Percentiles rank a stretch among this genome's conserved stretches.
phyloP scores from a whole-genome alignment of 129 eudicot genomes.

The Ambrosia artemisiifolia region DNA sequence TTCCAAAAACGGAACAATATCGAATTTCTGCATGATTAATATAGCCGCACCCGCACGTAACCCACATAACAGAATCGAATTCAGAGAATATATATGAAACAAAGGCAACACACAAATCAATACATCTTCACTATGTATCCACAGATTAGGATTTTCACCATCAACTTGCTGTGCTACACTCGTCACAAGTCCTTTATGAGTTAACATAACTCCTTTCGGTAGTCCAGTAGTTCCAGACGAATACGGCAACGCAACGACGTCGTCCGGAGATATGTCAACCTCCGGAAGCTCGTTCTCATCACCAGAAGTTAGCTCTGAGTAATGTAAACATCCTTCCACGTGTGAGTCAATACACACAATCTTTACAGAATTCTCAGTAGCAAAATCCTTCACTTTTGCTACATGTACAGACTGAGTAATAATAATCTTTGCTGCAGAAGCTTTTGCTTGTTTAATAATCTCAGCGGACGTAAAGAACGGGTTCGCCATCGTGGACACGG shows the following conservation, averaged over 20 bases:
- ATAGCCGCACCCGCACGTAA: slow-evolving; percentile 85
- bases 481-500: slow-evolving; percentile 75
- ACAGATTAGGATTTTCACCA: slow-evolving; percentile 90
- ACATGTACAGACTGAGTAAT: slow-evolving; percentile 60
- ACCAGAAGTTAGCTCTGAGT: slow-evolving; percentile 47
- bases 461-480: slow-evolving; percentile 82
- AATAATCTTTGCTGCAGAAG: slow-evolving; percentile 63
- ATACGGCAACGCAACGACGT: slow-evolving; percentile 83
- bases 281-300: slow-evolving; percentile 50
- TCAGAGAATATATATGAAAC: slow-evolving; percentile 83
- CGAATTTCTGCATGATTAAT: slow-evolving; percentile 80
- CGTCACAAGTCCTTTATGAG: slow-evolving; percentile 84
- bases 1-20: slow-evolving; percentile 60
- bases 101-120: slow-evolving; percentile 75
- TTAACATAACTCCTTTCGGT: slow-evolving; percentile 94
- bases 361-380: slow-evolving; percentile 33
- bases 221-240: slow-evolving; percentile 94
- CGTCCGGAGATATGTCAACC: slow-evolving; percentile 63
- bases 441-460: slow-evolving; percentile 71
- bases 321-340: slow-evolving; percentile 45
- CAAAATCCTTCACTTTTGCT: slow-evolving; percentile 49
- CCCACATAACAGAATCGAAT: slow-evolving; percentile 76
- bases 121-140: slow-evolving; percentile 74
- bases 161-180: slow-evolving; percentile 95
- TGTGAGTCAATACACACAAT: slow-evolving; percentile 52